phyloP scores from a whole-genome alignment of 2,329 filamentous ascomycete species.

The Epichloe coenophiala region DNA sequence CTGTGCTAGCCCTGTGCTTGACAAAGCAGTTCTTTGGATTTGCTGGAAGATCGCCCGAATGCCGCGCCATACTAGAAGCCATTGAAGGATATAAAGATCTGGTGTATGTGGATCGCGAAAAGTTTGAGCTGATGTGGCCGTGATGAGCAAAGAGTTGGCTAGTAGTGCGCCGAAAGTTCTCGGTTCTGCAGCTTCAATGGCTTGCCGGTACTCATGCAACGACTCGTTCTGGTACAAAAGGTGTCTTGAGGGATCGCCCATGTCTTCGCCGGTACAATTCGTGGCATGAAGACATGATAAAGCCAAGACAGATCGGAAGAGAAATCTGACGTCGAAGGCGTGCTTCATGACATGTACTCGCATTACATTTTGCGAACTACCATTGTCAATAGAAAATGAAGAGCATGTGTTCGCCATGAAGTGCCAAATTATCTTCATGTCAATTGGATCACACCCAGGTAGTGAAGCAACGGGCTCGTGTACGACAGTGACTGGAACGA shows the following conservation, averaged over 20 bases:
- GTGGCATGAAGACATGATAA: constrained; percentile 31
- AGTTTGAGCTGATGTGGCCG: constrained; percentile 33
- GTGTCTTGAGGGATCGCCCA: constrained; percentile 21
- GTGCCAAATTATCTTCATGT: constrained; percentile 44
- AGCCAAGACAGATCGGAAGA: constrained; percentile 41
- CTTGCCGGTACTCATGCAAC: constrained; percentile 37
- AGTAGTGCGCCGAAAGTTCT: constrained; percentile 35
- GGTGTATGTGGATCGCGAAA: constrained; percentile 34
- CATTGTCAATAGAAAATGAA: constrained; percentile 30
- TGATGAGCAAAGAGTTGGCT: constrained; percentile 36
- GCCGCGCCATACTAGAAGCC: constrained; percentile 42
- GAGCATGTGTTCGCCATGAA: constrained; percentile 33
- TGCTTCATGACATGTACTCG: constrained; percentile 32
- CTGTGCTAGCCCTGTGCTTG: constrained; percentile 29
- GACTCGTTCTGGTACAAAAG: constrained; percentile 34
- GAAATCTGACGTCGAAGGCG: constrained; percentile 38
- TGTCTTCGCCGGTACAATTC: constrained; percentile 2
- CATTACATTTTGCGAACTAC: constrained; percentile 25
- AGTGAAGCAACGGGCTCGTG: constrained; percentile 6
- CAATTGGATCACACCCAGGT: constrained; percentile 18
- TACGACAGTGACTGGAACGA: constrained; percentile 7
- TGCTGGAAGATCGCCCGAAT: constrained; percentile 33
- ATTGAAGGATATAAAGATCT: constrained; percentile 38
- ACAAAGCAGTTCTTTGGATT: constrained; percentile 13
- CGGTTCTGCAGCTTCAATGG: constrained; percentile 32